Evolutionary conservation across 2,329 filamentous ascomycete species (phyloP), one percentile per base, ranked within the genome.

Genomic region (Diaporthe helianthi): DNA sequence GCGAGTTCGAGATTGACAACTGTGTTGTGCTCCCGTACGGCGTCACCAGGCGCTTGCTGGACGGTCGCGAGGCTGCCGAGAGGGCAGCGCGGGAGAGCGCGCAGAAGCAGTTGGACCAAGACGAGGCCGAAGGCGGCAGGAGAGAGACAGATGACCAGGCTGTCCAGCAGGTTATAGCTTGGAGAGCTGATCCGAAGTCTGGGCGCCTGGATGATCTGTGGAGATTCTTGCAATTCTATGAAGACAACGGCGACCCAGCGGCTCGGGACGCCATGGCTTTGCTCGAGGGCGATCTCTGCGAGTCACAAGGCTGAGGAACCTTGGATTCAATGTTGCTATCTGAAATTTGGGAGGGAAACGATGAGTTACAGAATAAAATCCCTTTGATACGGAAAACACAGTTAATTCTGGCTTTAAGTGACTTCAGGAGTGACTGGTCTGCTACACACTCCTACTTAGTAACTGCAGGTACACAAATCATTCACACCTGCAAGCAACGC

Each of bases 1-100:
- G 53, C 24, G 15, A 15, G 3, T 31, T 69, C 9, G 69, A 71
- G 26, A 29, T 52, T 6, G 63, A 36, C 6, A 69, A 71, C 51
- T 67, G 67, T 22, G 69, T 63, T 15, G n/a, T 69, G 10, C 69
- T 71, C 12, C 24, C 61, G 15, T 69, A 69, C 36, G 55, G 55
- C n/a, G 55, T 69, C 47, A 29, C 58, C 22, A 54, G 69, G 36
- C 44, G n/a, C 26, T 0, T 4, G 38, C 24, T 71, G 46, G 31
- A 10, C 26, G 12, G 2, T 33, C 19, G 29, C 7, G 54, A 58
- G 2, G 54, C 7, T 6, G 19, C 19, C 10, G 17, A 4, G 22
- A 41, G 49, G 29, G 29, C 12, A 12, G 4, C 10, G n/a, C 17
- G 13, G 6, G 60, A 65, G 53, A 15, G 49, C n/a, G 12, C 10